These are phyloP conservation scores for Chaetomidium leptoderma DNA, from an alignment of 495 filamentous ascomycete genomes.

Conservation along the genomic window DNA sequence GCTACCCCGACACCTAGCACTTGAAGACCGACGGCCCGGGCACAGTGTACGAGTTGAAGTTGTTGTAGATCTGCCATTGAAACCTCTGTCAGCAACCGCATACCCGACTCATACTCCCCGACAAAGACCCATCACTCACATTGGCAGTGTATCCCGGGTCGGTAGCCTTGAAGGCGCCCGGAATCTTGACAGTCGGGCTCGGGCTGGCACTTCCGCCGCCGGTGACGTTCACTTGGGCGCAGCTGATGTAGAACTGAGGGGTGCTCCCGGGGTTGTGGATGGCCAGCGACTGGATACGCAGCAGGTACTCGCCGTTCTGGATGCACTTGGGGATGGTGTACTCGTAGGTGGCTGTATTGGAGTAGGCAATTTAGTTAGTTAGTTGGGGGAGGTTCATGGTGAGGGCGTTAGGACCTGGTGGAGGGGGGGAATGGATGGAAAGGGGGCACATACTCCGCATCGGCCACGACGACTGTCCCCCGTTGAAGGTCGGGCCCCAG, in stretches of 20 bases:
- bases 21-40: slow-evolving; percentile 44
- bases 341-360: slow-evolving; percentile 41
- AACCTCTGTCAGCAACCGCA: slow-evolving; percentile 10
- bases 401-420: background rate
- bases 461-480: slow-evolving; percentile 37
- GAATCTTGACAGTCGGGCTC: slow-evolving; percentile 46
- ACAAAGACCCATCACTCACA: slow-evolving; percentile 19
- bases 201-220: slow-evolving; percentile 17
- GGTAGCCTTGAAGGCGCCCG: slow-evolving; percentile 50
- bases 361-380: too few relatives aligned
- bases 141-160: slow-evolving; percentile 53
- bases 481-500: slow-evolving; percentile 39
- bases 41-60: slow-evolving; percentile 48
- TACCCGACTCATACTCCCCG: background rate
- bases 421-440: background rate
- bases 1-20: too few relatives aligned
- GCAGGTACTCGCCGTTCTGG: slow-evolving; percentile 56
- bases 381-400: background rate
- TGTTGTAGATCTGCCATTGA: slow-evolving; percentile 48
- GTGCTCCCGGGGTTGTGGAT: slow-evolving; percentile 54
- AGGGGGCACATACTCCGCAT: slow-evolving; percentile 34
- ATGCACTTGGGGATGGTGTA: slow-evolving; percentile 53
- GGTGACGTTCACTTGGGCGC: slow-evolving; percentile 42
- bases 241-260: slow-evolving; percentile 54
- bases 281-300: slow-evolving; percentile 58